Conservation (phyloP, 495 filamentous ascomycete species). For the Lineolata rhizophorae region DNA sequence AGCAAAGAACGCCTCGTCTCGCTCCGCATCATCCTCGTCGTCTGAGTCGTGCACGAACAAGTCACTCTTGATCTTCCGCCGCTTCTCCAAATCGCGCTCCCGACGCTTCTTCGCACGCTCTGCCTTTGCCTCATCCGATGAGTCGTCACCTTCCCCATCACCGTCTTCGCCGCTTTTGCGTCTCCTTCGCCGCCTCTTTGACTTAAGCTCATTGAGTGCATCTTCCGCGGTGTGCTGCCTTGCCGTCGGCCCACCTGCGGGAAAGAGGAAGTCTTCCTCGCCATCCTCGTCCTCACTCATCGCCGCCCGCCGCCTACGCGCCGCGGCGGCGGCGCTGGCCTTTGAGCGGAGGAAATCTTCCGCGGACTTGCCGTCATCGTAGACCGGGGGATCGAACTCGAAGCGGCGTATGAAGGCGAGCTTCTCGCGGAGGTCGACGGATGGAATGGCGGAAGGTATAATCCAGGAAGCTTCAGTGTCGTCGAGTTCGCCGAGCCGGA, state of each 20-base stretch:
- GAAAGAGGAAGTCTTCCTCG: slow-evolving; percentile 45
- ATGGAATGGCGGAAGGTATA: slow-evolving; percentile 41
- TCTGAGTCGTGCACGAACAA: slow-evolving; percentile 61
- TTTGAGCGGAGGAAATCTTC: slow-evolving; percentile 36
- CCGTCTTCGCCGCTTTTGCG: slow-evolving; percentile 23
- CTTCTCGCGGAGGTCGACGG: slow-evolving; percentile 37
- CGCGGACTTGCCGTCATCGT: slow-evolving; percentile 48
- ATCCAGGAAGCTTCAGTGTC: slow-evolving; percentile 61
- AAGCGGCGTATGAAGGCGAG: slow-evolving; percentile 42
- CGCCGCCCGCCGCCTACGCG: slow-evolving; percentile 25
- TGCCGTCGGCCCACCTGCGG: slow-evolving; percentile 38
- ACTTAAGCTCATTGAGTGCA: slow-evolving; percentile 30
- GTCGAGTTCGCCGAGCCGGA: slow-evolving; percentile 42
- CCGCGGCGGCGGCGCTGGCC: slow-evolving; percentile 38
- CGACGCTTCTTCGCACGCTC: slow-evolving; percentile 18
- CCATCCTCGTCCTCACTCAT: slow-evolving; percentile 13
- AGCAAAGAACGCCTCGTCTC: slow-evolving; percentile 44
- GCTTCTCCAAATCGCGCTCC: slow-evolving; percentile 29
- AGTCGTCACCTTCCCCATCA: slow-evolving; percentile 25
- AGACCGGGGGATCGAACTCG: slow-evolving; percentile 47
- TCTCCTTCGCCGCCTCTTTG: slow-evolving; percentile 21
- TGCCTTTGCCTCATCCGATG: slow-evolving; percentile 18
- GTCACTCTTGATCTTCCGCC: slow-evolving; percentile 59
- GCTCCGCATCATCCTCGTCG: slow-evolving; percentile 46
- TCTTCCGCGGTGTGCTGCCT: slow-evolving; percentile 25